Evolutionary conservation across 306 rosid genomes (phyloP).

Genomic region (Oemleria cerasiformis): DNA sequence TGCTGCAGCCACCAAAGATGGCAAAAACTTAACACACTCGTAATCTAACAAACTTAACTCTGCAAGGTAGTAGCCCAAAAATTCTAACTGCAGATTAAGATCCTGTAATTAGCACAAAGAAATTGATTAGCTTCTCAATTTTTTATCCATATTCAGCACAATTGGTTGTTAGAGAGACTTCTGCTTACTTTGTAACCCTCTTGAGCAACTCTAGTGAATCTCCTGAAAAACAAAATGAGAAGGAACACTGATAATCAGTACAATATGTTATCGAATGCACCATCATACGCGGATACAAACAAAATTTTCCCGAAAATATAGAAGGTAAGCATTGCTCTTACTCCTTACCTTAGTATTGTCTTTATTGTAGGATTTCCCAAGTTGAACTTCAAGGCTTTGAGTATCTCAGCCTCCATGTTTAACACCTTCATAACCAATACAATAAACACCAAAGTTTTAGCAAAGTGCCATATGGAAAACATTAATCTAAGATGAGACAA

Average conservation of each 20-base stretch:
- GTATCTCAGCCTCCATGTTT: constrained; percentile 81
- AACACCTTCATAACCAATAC: constrained; percentile 46
- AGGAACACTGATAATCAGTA: constrained; percentile 9
- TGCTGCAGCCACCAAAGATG: constrained; percentile 86
- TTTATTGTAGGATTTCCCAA: constrained; percentile 80
- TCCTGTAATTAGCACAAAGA: constrained; percentile 35
- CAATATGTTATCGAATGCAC: neutral
- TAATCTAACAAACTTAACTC: constrained; percentile 90
- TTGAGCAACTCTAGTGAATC: constrained; percentile 53
- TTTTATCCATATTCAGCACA: neutral
- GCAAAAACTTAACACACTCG: constrained; percentile 61
- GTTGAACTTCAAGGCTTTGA: constrained; percentile 66
- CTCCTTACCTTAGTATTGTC: constrained; percentile 68
- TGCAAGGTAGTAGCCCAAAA: constrained; percentile 69
- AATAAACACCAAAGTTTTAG: neutral
- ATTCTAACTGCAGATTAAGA: constrained; percentile 63
- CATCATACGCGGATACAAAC: neutral
- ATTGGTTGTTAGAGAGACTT: neutral
- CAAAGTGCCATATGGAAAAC: neutral
- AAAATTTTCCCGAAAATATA: neutral
- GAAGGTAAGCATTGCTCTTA: neutral
- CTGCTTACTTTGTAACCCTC: constrained; percentile 51
- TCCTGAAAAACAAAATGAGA: constrained; percentile 43
- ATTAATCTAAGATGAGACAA: neutral
- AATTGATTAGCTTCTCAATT: constrained; percentile 17